Evolutionary conservation across 179 eudicot species (phyloP).

Genomic region (Camellia oleifera): DNA sequence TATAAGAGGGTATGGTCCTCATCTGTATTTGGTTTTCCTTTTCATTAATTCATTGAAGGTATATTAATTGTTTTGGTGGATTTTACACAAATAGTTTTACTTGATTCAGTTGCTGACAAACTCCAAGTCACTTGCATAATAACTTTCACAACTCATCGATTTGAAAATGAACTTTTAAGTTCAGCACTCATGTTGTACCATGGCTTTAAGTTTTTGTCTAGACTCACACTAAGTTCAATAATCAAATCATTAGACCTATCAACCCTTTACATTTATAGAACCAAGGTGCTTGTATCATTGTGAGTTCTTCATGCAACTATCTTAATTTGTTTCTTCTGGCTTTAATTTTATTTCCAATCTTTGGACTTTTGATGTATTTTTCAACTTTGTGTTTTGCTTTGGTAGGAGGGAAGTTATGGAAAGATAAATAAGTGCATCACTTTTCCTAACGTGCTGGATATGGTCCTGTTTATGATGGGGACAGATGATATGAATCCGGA

Average conservation of each 20-base stretch:
- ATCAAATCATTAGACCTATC: background rate
- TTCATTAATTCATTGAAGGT: background rate
- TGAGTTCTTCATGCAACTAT: background rate
- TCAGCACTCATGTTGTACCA: background rate
- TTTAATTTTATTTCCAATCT: background rate
- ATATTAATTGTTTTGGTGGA: background rate
- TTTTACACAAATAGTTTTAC: background rate
- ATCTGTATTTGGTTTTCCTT: background rate
- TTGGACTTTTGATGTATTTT: background rate
- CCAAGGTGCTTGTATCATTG: background rate
- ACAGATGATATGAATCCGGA: constrained; percentile 31
- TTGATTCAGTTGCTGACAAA: background rate
- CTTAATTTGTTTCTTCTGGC: background rate
- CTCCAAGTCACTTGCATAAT: background rate
- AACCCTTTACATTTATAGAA: background rate
- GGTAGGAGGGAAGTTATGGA: constrained; percentile 89
- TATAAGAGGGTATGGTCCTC: background rate
- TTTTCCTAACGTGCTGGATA: constrained; percentile 90
- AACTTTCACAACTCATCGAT: background rate
- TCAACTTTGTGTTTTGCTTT: constrained; percentile 11
- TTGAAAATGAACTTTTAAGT: background rate
- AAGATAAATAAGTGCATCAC: constrained; percentile 87
- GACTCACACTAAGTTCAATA: background rate
- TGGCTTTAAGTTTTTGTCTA: background rate
- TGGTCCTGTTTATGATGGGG: constrained; percentile 92